Percentiles rank a stretch among this genome's conserved stretches.
Conservation (phyloP, 2,329 filamentous ascomycete species). For the Cytospora paraplurivora region DNA sequence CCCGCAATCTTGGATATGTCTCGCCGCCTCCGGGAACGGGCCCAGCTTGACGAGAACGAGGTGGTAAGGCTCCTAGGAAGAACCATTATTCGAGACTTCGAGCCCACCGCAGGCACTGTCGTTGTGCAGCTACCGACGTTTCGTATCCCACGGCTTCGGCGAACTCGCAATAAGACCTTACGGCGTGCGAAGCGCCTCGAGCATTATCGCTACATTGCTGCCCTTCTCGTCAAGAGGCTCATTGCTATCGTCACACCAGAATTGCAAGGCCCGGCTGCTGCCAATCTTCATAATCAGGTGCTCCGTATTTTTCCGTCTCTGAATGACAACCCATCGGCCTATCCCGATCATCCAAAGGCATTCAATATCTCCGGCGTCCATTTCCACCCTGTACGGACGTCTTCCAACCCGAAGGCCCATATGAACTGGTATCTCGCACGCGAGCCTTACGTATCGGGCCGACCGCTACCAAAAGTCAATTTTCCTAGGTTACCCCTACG, state of each 20-base stretch:
- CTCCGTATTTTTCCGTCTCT: slow-evolving; percentile 53
- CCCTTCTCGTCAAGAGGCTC: slow-evolving; percentile 50
- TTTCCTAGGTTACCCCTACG: slow-evolving; percentile 27
- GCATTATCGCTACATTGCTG: slow-evolving; percentile 48
- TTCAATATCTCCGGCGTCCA: slow-evolving; percentile 53
- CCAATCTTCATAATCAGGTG: slow-evolving; percentile 49
- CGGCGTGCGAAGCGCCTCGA: slow-evolving; percentile 36
- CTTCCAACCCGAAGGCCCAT: slow-evolving; percentile 17
- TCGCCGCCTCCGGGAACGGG: slow-evolving; percentile 49
- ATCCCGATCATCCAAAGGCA: slow-evolving; percentile 32
- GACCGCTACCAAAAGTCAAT: slow-evolving; percentile 37
- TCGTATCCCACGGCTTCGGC: slow-evolving; percentile 28
- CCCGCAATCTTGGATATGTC: slow-evolving; percentile 64
- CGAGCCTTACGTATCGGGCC: slow-evolving; percentile 47
- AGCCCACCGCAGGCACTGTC: slow-evolving; percentile 51
- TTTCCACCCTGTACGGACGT: slow-evolving; percentile 44
- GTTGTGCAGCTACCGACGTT: slow-evolving; percentile 49
- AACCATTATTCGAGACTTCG: slow-evolving; percentile 50
- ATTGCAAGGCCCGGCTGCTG: slow-evolving; percentile 43
- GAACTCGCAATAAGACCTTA: slow-evolving; percentile 29
- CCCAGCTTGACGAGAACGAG: slow-evolving; percentile 49
- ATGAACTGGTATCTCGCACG: slow-evolving; percentile 50
- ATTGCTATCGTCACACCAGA: slow-evolving; percentile 55
- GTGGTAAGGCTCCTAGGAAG: slow-evolving; percentile 57
- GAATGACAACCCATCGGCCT: slow-evolving; percentile 24